Evolutionary conservation across 208 protist species (phyloP).

Genomic region (Trypanosoma vivax): DNA sequence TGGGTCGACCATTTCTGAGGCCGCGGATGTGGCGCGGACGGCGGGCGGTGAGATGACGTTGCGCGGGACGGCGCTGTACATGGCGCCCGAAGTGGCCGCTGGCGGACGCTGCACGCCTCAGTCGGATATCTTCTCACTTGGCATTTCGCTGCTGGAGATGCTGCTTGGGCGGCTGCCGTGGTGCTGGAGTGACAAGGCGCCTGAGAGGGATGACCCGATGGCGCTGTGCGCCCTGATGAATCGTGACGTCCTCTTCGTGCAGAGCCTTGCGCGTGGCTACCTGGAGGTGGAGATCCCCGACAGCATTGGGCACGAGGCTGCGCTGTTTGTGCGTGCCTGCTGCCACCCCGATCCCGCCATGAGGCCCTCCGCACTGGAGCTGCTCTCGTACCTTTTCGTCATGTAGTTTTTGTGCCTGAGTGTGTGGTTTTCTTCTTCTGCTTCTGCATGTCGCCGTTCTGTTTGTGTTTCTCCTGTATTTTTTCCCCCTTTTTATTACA

Average conservation of each 20-base stretch:
- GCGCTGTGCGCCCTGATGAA: conserved; percentile 27
- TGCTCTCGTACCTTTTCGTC: conserved; percentile 54
- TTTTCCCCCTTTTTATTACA: background rate
- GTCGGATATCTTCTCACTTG: conserved; percentile 82
- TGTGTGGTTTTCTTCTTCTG: no score
- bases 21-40: conserved; percentile 16
- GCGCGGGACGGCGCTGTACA: conserved; percentile 76
- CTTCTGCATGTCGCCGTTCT: conserved; percentile 8
- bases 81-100: conserved; percentile 71
- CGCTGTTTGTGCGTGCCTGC: conserved; percentile 38
- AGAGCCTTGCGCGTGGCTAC: conserved; percentile 37
- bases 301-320: conserved; percentile 39
- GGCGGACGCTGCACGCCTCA: conserved; percentile 40
- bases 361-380: conserved; percentile 45
- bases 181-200: conserved; percentile 31
- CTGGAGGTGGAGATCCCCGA: conserved; percentile 56
- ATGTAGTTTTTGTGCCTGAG: no score
- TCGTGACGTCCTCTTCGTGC: conserved; percentile 47
- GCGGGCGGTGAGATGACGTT: conserved; percentile 36
- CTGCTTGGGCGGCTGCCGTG: conserved; percentile 66
- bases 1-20: conserved; percentile 58
- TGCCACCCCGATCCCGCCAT: conserved; percentile 40
- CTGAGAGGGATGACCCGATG: conserved; percentile 23
- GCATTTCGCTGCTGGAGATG: conserved; percentile 74
- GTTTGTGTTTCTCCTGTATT: background rate